These are phyloP conservation scores for Eucalyptus leucophloia DNA, from an alignment of 345 rosid genomes.

Conservation along the genomic window DNA sequence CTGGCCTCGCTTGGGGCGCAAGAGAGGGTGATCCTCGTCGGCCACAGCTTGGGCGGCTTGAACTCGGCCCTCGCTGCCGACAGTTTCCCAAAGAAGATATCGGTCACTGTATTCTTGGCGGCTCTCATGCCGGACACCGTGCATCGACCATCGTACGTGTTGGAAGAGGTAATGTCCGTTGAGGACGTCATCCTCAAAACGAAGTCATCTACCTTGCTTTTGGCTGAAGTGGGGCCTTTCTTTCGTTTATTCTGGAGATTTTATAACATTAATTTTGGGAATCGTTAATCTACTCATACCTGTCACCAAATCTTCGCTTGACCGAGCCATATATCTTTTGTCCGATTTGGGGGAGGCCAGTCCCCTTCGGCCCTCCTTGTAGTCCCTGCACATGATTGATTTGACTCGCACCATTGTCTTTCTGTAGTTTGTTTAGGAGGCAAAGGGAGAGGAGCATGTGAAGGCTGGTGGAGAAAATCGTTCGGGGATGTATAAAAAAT, in stretches of 20 bases:
- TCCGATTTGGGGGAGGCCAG: background rate
- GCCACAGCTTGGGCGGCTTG: conserved; percentile 64
- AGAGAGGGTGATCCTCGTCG: conserved; percentile 47
- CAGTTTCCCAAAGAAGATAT: background rate
- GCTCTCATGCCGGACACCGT: background rate
- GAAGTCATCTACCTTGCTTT: background rate
- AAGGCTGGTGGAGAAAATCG: background rate
- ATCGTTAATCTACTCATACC: background rate
- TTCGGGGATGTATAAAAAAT: background rate
- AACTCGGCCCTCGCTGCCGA: conserved; percentile 22
- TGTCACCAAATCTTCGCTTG: background rate
- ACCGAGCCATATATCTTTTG: background rate
- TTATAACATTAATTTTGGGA: background rate
- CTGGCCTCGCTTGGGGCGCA: conserved; percentile 10
- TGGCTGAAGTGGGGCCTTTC: background rate
- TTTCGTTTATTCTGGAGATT: background rate
- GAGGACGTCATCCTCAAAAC: background rate
- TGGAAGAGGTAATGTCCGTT: background rate
- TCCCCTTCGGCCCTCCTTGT: background rate
- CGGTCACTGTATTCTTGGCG: background rate
- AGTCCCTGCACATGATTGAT: background rate
- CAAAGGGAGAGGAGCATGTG: background rate
- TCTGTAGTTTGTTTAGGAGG: background rate
- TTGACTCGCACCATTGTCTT: background rate
- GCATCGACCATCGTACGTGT: background rate